Evolutionary conservation across 2,329 filamentous ascomycete species (phyloP), one percentile per base, ranked within the genome.

Genomic region (Colletotrichum echinochloae): DNA sequence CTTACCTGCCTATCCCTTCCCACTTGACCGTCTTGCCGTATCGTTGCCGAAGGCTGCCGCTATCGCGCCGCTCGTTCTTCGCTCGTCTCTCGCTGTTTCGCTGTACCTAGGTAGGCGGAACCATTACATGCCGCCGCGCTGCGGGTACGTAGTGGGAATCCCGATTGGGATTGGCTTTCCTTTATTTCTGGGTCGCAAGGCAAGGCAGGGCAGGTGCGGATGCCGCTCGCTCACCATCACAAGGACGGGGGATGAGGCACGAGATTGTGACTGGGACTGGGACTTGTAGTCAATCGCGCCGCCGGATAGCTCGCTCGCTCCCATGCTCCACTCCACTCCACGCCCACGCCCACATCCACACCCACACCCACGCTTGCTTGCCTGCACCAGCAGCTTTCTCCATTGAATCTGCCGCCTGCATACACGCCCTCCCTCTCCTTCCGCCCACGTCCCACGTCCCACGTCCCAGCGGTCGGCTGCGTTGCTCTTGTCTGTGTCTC

Each of bases 271-370:
- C 28, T 33, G 18, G 28, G 28, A 54, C 35, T 55, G n/a, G 41
- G 46, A 51, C 65, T 69, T 60, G 37, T 56, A 66, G 70, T 65
- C 66, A 70, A 60, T 51, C 39, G 51, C 66, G 54, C 26, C 49
- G 63, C 57, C 68, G 61, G 61, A 70, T 66, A 57, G 44, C 70
- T 70, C 66, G 44, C 70, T 66, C 61, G 65, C 60, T 69, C 66
- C 30, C 70, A 66, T 62, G 60, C 55, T 39, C 63, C 55, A 44
- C 20, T 5, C 41, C n/a, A n/a, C n/a, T n/a, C 39, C 39, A 41
- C 37, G 12, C 37, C 37, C 37, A 60, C 55, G 44, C 55, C 63
- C 44, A 66, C 30, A 18, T 33, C 39, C 48, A 48, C 57, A 37
- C 64, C 44, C 64, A 37, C 35, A 16, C 41, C 37, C 23, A 41